phyloP scores from a whole-genome alignment of 768 basidiomycete genomes.

The Xerocomellus chrysenteron region DNA sequence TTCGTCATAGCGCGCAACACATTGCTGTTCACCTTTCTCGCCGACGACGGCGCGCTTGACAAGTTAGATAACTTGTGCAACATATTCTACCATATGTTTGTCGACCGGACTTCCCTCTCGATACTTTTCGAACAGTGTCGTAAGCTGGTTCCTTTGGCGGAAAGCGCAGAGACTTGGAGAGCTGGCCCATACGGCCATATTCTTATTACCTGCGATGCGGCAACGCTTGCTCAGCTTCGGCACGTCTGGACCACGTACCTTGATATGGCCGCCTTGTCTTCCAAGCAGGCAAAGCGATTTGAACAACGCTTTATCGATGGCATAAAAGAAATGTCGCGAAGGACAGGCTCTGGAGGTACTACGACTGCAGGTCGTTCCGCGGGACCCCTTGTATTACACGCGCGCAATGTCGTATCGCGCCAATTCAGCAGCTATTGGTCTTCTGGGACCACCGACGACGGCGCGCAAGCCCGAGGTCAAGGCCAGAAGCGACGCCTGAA shows the following conservation, averaged over 20 bases:
- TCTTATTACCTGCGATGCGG: conserved; percentile 17
- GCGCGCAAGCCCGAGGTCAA: background rate
- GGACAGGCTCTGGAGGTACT: background rate
- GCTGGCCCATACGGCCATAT: conserved; percentile 27
- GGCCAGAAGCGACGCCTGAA: background rate
- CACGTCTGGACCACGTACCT: conserved; percentile 24
- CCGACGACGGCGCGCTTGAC: conserved; percentile 14
- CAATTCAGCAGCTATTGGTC: conserved; percentile 28
- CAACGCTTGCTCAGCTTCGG: conserved; percentile 21
- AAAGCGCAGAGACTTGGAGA: conserved; percentile 19
- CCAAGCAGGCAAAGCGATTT: conserved; percentile 9
- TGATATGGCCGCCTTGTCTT: background rate
- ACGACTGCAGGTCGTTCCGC: conserved; percentile 26
- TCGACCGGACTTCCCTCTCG: conserved; percentile 19
- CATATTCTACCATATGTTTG: conserved; percentile 25
- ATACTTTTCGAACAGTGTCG: conserved; percentile 24
- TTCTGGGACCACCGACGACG: conserved; percentile 16
- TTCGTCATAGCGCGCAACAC: conserved; percentile 25
- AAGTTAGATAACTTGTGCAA: conserved; percentile 23
- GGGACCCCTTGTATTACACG: conserved; percentile 19
- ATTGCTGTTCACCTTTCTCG: conserved; percentile 26
- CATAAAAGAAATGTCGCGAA: conserved; percentile 4
- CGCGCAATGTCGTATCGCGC: background rate
- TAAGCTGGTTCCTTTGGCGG: conserved; percentile 23
- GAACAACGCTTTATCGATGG: conserved; percentile 8